Conservation (phyloP, 2,329 filamentous ascomycete genomes). For the Phyllosticta capitalensis region DNA sequence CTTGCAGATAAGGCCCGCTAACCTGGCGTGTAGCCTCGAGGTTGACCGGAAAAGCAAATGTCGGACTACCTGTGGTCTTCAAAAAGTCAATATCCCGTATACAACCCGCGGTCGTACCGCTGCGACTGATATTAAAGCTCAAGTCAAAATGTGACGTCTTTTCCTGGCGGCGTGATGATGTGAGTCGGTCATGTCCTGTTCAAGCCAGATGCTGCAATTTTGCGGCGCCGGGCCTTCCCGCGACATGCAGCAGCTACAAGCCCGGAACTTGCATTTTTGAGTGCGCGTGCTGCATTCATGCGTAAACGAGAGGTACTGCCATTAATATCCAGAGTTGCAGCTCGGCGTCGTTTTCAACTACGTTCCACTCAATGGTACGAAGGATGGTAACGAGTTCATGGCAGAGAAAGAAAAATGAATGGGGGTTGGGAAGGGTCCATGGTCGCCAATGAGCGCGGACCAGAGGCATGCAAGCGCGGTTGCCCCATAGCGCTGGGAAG, state of each 20-base stretch:
- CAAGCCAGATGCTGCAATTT: background rate
- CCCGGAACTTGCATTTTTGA: background rate
- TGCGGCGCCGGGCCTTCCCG: background rate
- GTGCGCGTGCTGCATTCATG: background rate
- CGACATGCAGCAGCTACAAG: background rate
- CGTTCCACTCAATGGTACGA: background rate
- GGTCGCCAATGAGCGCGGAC: no score
- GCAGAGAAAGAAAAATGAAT: no score
- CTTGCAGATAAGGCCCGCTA: background rate
- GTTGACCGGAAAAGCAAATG: background rate
- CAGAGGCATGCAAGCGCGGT: no score
- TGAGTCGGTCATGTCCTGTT: background rate
- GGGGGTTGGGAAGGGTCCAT: no score
- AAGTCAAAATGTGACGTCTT: background rate
- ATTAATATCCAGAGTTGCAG: background rate
- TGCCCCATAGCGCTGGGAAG: no score
- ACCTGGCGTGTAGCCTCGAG: background rate
- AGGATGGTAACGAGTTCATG: no score
- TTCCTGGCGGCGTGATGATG: background rate
- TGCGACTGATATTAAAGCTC: background rate
- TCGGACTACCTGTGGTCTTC: background rate
- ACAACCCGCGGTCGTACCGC: background rate
- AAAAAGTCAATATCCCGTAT: background rate
- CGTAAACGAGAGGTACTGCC: background rate
- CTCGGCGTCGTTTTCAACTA: background rate